Percentiles rank a stretch among this genome's conserved stretches.
phyloP scores from a whole-genome alignment of 2,329 filamentous ascomycete genomes.

The Exophiala aquamarina region DNA sequence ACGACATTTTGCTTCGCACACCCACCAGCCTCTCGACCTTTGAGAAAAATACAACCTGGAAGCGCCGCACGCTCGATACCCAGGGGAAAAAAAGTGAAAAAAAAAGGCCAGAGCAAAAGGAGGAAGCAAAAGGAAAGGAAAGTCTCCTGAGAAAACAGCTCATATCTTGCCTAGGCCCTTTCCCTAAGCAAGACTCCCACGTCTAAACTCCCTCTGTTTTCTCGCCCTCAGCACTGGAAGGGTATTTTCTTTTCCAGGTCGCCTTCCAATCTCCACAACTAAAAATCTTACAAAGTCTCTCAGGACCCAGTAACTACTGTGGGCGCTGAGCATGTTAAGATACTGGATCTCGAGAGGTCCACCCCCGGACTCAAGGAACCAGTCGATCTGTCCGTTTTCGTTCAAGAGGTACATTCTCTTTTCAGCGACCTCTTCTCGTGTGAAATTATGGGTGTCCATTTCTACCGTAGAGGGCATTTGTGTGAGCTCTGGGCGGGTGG shows the following conservation, averaged over 20 bases:
- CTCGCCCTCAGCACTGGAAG: conserved; percentile 54
- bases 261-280: conserved; percentile 81
- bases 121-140: too few species aligned
- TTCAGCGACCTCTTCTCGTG: conserved; percentile 86
- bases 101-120: too few species aligned
- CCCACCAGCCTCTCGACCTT: too few species aligned
- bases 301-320: conserved; percentile 90
- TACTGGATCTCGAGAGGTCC: conserved; percentile 94
- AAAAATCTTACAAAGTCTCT: conserved; percentile 87
- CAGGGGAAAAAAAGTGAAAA: too few species aligned
- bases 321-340: conserved; percentile 92
- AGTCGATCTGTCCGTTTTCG: conserved; percentile 96
- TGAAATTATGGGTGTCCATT: conserved; percentile 93
- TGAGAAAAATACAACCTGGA: too few species aligned
- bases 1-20: too few species aligned
- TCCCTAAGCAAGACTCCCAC: conserved; percentile 23
- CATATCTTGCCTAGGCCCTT: too few species aligned
- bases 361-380: conserved; percentile 76
- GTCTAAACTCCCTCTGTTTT: conserved; percentile 54
- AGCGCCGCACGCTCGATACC: too few species aligned
- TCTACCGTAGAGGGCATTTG: conserved; percentile 72
- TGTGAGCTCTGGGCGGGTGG: conserved; percentile 59
- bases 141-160: too few species aligned
- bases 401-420: conserved; percentile 85
- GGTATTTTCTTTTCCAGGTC: conserved; percentile 63